phyloP scores from a whole-genome alignment of 257 asterid species.

The Przewalskia tangutica region DNA sequence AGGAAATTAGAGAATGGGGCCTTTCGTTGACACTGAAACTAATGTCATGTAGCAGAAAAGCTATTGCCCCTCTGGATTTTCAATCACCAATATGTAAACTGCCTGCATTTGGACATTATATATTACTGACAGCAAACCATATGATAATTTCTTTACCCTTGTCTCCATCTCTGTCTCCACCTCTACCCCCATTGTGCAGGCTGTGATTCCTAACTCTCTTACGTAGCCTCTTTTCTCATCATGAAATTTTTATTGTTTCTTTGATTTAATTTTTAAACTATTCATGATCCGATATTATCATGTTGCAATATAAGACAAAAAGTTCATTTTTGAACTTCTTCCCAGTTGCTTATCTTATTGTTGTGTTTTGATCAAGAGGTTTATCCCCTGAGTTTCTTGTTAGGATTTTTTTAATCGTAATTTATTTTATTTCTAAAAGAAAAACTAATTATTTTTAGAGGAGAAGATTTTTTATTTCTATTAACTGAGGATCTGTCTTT shows the following conservation, averaged over 20 bases:
- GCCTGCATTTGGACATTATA: conserved; percentile 41
- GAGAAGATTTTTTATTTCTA: too few relatives aligned
- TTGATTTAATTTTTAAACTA: background rate
- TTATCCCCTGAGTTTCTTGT: too few relatives aligned
- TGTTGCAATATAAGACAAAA: conserved; percentile 8
- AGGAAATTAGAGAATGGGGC: conserved; percentile 5
- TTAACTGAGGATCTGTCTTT: too few relatives aligned
- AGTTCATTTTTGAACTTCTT: background rate
- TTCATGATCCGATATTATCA: background rate
- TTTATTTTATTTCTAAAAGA: too few relatives aligned
- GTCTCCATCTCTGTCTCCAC: conserved; percentile 32
- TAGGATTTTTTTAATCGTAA: too few relatives aligned
- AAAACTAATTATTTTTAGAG: too few relatives aligned
- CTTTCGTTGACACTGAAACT: conserved; percentile 20
- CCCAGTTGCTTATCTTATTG: background rate
- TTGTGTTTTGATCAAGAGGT: background rate
- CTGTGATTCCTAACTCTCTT: conserved; percentile 13
- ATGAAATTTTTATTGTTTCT: background rate
- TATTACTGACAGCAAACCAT: conserved; percentile 32
- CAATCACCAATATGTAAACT: conserved; percentile 36
- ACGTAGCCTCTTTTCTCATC: conserved; percentile 39
- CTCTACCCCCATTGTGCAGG: conserved; percentile 8
- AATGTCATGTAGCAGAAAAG: conserved; percentile 25
- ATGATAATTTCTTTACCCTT: conserved; percentile 27
- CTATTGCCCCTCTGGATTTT: conserved; percentile 32